phyloP scores from a whole-genome alignment of 208 protist species.

The Hexamita inflata region DNA sequence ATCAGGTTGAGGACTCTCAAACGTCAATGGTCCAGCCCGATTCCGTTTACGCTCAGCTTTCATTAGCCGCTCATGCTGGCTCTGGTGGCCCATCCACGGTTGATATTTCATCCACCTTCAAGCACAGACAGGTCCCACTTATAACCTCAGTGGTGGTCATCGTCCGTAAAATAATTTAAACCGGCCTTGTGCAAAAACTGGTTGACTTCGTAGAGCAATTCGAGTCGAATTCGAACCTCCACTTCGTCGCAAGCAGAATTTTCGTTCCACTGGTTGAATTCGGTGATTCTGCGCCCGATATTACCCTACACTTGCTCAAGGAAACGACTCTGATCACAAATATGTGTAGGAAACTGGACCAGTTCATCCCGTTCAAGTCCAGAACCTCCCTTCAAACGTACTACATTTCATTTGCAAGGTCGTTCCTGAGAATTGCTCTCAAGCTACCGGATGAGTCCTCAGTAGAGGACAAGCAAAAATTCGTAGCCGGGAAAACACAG shows the following conservation, averaged over 20 bases:
- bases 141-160: background rate
- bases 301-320: background rate
- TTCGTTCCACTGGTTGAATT: constrained; percentile 15
- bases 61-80: background rate
- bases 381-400: background rate
- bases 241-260: constrained; percentile 2
- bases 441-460: background rate
- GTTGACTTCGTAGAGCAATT: background rate
- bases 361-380: constrained; percentile 7
- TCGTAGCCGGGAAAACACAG: background rate
- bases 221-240: constrained; percentile 1
- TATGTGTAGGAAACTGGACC: background rate
- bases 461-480: constrained; percentile 16
- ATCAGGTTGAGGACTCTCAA: no score
- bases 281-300: background rate
- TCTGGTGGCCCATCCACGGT: background rate
- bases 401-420: constrained; percentile 4
- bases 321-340: background rate
- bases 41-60: constrained; percentile 2
- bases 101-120: background rate
- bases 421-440: background rate
- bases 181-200: background rate
- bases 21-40: no score
- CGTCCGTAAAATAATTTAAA: background rate
- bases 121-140: background rate